phyloP scores from a whole-genome alignment of 192 early-diverging fungal genomes.

The Funneliformis mosseae region DNA sequence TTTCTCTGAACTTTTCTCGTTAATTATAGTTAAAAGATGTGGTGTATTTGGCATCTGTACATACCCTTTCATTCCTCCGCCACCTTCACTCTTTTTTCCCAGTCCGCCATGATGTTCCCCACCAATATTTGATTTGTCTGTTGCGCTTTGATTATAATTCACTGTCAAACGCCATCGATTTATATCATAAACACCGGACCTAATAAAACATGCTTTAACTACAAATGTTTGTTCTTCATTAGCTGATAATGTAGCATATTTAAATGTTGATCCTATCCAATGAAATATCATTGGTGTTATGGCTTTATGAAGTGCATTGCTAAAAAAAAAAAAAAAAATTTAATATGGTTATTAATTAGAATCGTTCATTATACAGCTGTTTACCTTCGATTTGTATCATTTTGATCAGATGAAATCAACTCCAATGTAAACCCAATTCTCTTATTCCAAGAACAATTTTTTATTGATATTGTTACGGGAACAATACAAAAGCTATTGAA shows the following conservation, averaged over 20 bases:
- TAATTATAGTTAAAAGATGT: slow-evolving; percentile 19
- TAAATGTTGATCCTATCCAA: slow-evolving; percentile 66
- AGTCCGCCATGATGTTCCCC: neutral
- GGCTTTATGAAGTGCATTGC: slow-evolving; percentile 34
- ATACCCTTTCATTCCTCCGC: slow-evolving; percentile 20
- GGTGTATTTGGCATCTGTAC: slow-evolving; percentile 29
- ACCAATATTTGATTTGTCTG: no score
- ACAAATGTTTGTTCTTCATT: slow-evolving; percentile 49
- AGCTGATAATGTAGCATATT: slow-evolving; percentile 58
- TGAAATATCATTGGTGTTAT: slow-evolving; percentile 48
- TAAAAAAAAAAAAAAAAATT: neutral
- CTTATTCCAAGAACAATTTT: slow-evolving; percentile 77
- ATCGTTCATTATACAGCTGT: neutral
- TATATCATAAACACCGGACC: slow-evolving; percentile 72
- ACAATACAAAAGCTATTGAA: slow-evolving; percentile 56
- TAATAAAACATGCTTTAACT: slow-evolving; percentile 58
- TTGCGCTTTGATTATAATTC: slow-evolving; percentile 34
- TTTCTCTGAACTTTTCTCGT: neutral
- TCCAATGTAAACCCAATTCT: slow-evolving; percentile 59
- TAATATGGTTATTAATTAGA: neutral
- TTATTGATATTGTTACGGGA: slow-evolving; percentile 57
- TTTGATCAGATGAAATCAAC: slow-evolving; percentile 47
- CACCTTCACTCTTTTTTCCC: neutral
- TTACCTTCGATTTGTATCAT: slow-evolving; percentile 30
- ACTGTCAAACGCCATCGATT: slow-evolving; percentile 72